Conservation (phyloP, 2,329 filamentous ascomycete genomes). For the Ascochyta clinopodiicola region DNA sequence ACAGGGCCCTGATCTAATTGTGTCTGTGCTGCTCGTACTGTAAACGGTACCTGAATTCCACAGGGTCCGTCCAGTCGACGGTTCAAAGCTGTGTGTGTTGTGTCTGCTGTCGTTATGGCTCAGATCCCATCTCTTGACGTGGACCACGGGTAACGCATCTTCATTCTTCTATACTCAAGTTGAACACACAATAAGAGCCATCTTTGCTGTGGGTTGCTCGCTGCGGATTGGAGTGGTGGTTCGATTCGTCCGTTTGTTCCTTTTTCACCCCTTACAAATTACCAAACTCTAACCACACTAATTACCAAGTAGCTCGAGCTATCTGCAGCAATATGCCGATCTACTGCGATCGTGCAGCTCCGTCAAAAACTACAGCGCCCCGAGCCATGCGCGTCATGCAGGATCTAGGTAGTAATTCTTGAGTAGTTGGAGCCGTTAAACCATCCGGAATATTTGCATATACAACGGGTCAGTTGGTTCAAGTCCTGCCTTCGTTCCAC, state of each 20-base stretch:
- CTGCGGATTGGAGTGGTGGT: background rate
- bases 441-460: background rate
- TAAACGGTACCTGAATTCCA: slow-evolving; percentile 13
- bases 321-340: slow-evolving; percentile 7
- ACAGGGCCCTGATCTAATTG: background rate
- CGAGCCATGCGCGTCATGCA: slow-evolving; percentile 1
- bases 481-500: background rate
- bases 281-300: slow-evolving; percentile 4
- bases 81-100: background rate
- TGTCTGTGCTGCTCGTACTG: background rate
- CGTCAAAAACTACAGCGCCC: background rate
- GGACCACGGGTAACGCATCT: background rate
- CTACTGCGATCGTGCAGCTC: slow-evolving; percentile 12
- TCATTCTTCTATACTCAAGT: too few species aligned
- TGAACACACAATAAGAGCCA: background rate
- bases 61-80: background rate
- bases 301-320: slow-evolving; percentile 9
- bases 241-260: background rate
- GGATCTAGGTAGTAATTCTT: background rate
- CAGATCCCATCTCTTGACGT: too few species aligned
- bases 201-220: background rate
- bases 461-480: background rate
- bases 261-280: slow-evolving; percentile 4
- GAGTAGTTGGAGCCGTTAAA: background rate
- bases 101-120: background rate